A percentile compares a stretch with the other conserved stretches of the same genome.
phyloP scores from a whole-genome alignment of 345 rosid species.

The Brassica rapa region DNA sequence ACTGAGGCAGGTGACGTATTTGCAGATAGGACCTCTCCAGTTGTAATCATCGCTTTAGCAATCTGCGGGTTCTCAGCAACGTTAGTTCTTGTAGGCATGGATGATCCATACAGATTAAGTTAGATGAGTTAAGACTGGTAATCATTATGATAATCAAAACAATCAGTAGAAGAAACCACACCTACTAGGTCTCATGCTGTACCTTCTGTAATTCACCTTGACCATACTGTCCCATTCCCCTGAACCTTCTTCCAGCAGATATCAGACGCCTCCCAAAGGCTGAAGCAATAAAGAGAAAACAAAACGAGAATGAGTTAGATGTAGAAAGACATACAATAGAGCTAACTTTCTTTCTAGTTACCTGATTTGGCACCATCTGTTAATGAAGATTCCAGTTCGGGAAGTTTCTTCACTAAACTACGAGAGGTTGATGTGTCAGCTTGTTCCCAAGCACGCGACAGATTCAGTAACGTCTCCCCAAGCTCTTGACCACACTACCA shows the following conservation, averaged over 20 bases:
- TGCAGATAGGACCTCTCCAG: slow-evolving; percentile 66
- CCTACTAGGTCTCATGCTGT: slow-evolving; percentile 16
- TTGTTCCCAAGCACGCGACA: slow-evolving; percentile 80
- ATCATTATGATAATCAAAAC: neutral
- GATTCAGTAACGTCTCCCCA: slow-evolving; percentile 68
- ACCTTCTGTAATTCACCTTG: slow-evolving; percentile 92
- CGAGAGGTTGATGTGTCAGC: slow-evolving; percentile 73
- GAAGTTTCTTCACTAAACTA: slow-evolving; percentile 60
- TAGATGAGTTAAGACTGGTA: too few species aligned
- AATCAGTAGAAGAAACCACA: slow-evolving; percentile 24
- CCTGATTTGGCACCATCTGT: slow-evolving; percentile 68
- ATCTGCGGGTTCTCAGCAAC: slow-evolving; percentile 49
- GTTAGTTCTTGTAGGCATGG: neutral
- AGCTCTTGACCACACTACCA: slow-evolving; percentile 83
- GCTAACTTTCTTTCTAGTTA: slow-evolving; percentile 35
- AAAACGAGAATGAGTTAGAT: slow-evolving; percentile 23
- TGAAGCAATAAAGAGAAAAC: slow-evolving; percentile 44
- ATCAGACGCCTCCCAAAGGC: slow-evolving; percentile 84
- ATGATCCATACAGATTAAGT: too few species aligned
- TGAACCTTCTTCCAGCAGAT: slow-evolving; percentile 84
- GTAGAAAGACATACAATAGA: slow-evolving; percentile 30
- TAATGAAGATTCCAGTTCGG: slow-evolving; percentile 53
- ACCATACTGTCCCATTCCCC: slow-evolving; percentile 90
- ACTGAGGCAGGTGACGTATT: slow-evolving; percentile 42
- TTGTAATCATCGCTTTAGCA: slow-evolving; percentile 69